phyloP scores from a whole-genome alignment of 75 land plant species.

The Azolla pinnata region DNA sequence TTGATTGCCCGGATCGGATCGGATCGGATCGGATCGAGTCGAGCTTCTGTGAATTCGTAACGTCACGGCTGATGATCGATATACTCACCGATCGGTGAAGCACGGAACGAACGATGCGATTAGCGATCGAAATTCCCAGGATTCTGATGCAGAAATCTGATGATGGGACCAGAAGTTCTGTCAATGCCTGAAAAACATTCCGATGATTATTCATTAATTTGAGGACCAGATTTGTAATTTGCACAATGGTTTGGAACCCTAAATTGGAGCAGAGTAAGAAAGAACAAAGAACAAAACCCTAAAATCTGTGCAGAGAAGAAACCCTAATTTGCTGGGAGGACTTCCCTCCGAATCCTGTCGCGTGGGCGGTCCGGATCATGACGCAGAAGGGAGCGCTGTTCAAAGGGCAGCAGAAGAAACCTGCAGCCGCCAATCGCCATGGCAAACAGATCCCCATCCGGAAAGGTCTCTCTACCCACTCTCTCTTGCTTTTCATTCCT shows the following conservation, averaged over 20 bases:
- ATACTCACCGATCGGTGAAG: no score
- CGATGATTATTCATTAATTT: neutral
- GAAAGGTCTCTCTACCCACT: conserved; percentile 38
- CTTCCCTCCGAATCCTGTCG: neutral
- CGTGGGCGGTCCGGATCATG: no score
- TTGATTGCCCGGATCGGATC: no score
- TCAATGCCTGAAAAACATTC: no score
- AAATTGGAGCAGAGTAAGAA: neutral
- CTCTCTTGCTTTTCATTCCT: neutral
- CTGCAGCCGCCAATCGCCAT: conserved; percentile 66
- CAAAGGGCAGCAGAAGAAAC: conserved; percentile 80
- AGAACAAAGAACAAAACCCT: no score
- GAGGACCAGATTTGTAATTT: neutral
- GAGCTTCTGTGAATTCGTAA: no score
- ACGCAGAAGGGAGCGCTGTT: conserved; percentile 74
- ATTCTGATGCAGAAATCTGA: no score
- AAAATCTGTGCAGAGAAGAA: neutral
- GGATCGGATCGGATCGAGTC: no score
- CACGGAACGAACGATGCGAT: no score
- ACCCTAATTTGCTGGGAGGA: neutral
- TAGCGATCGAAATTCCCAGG: no score
- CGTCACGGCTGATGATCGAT: no score
- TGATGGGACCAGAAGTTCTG: no score
- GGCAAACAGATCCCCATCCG: conserved; percentile 52
- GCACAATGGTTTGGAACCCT: neutral